Conservation (phyloP, 345 rosid genomes). For the Hevea brasiliensis region DNA sequence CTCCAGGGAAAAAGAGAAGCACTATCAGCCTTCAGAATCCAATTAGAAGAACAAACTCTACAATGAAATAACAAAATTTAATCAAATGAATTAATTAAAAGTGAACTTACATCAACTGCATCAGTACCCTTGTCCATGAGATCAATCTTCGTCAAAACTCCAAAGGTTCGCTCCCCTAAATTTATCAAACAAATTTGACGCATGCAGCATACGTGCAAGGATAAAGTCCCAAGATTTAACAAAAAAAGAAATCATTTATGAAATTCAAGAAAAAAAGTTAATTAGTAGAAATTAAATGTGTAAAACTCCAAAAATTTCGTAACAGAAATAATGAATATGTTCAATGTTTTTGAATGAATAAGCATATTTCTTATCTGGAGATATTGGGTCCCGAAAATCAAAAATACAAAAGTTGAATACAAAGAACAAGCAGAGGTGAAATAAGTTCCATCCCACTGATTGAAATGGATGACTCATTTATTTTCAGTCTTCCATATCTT, state of each 20-base stretch:
- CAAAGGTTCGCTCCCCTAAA: slow-evolving; percentile 86
- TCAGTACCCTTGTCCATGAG: slow-evolving; percentile 96
- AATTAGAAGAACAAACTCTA: not conserved
- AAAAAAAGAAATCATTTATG: too few species aligned
- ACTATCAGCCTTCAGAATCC: not conserved
- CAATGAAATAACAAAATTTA: slow-evolving; percentile 7
- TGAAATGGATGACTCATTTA: not conserved
- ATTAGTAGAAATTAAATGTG: not conserved
- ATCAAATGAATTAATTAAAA: not conserved
- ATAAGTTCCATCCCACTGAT: not conserved
- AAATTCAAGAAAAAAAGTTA: not conserved
- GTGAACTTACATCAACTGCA: slow-evolving; percentile 89
- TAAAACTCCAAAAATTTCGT: not conserved
- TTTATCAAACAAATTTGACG: slow-evolving; percentile 25
- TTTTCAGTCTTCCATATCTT: not conserved
- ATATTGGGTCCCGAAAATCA: not conserved
- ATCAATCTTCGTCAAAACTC: slow-evolving; percentile 87
- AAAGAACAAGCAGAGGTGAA: not conserved
- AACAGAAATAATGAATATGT: not conserved
- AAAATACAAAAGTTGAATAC: not conserved
- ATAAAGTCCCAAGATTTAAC: too few species aligned
- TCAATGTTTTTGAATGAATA: not conserved
- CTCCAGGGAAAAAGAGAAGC: not conserved
- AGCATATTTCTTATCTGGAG: not conserved
- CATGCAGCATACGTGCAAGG: not conserved